phyloP scores from a whole-genome alignment of 2,329 filamentous ascomycete genomes.

The Aspergillus puulaauensis region DNA sequence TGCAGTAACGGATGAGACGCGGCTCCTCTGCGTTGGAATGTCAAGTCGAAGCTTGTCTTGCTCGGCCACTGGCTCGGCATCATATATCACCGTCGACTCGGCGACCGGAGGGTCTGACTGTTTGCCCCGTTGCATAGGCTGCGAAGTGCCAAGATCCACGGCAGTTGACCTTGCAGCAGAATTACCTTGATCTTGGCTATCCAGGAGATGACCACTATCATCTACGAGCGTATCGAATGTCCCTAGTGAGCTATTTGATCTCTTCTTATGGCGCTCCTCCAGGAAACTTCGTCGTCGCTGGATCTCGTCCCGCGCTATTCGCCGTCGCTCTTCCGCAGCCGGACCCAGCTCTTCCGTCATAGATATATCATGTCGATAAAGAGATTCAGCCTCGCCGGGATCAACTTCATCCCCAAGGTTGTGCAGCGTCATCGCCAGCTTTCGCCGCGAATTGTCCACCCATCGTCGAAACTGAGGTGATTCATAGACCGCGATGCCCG shows the following conservation, averaged over 20 bases:
- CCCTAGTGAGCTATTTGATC: conserved; percentile 24
- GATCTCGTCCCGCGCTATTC: conserved; percentile 46
- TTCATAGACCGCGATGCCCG: conserved; percentile 63
- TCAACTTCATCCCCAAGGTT: conserved; percentile 61
- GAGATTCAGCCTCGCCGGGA: conserved; percentile 38
- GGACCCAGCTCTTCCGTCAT: conserved; percentile 48
- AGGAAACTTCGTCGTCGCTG: conserved; percentile 42
- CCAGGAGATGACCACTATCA: conserved; percentile 38
- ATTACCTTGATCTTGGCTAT: conserved; percentile 8
- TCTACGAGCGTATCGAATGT: conserved; percentile 49
- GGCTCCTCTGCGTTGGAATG: conserved; percentile 37
- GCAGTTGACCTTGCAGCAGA: conserved; percentile 37
- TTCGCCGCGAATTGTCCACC: conserved; percentile 61
- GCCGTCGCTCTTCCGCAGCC: conserved; percentile 46
- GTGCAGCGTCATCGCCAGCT: conserved; percentile 59
- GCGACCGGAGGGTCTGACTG: conserved; percentile 5
- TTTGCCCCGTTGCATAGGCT: conserved; percentile 27
- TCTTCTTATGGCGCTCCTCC: conserved; percentile 35
- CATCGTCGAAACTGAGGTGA: conserved; percentile 63
- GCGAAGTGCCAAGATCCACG: conserved; percentile 30
- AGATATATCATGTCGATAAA: conserved; percentile 42
- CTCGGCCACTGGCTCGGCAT: conserved; percentile 16
- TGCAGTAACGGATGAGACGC: conserved; percentile 43
- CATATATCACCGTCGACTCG: conserved; percentile 6
- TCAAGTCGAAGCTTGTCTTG: conserved; percentile 26